These are phyloP conservation scores for Panicum hallii DNA, from an alignment of 202 grass and related monocot species.

Conservation along the genomic window DNA sequence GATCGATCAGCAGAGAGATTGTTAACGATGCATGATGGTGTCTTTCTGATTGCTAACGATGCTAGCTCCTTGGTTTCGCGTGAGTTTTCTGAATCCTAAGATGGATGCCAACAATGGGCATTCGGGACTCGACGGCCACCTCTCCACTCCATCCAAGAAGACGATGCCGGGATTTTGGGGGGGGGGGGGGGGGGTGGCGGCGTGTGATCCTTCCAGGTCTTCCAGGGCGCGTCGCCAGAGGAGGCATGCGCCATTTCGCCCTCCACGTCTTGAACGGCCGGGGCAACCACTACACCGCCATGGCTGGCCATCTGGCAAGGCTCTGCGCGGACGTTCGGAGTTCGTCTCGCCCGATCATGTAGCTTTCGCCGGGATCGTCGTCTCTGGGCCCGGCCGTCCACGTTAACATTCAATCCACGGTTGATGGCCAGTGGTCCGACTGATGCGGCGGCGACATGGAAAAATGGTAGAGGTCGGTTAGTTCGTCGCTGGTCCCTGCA, in stretches of 20 bases:
- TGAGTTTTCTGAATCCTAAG: not conserved
- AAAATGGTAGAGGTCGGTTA: not conserved
- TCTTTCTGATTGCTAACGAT: too few species aligned
- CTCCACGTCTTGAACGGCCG: not conserved
- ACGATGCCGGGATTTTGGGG: not conserved
- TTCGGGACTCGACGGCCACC: not conserved
- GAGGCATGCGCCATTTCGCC: not conserved
- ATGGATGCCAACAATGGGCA: too few species aligned
- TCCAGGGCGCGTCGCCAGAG: not conserved
- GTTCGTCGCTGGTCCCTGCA: not conserved
- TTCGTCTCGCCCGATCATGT: not conserved
- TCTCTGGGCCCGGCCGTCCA: slow-evolving; percentile 12
- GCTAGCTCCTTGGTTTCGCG: not conserved
- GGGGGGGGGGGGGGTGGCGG: too few species aligned
- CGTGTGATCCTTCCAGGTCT: not conserved
- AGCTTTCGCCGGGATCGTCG: not conserved
- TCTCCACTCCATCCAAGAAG: too few species aligned
- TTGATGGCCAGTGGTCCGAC: slow-evolving; percentile 7
- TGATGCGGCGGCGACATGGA: not conserved
- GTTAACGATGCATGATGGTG: too few species aligned
- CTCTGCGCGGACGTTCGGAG: too few species aligned
- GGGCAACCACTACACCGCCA: too few species aligned
- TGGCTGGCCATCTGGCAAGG: too few species aligned
- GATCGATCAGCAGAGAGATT: too few species aligned
- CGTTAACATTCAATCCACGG: slow-evolving; percentile 17